These are phyloP conservation scores for Ogataea hybrid DNA, from an alignment of 1,139 yeast genomes.

Conservation along the genomic window DNA sequence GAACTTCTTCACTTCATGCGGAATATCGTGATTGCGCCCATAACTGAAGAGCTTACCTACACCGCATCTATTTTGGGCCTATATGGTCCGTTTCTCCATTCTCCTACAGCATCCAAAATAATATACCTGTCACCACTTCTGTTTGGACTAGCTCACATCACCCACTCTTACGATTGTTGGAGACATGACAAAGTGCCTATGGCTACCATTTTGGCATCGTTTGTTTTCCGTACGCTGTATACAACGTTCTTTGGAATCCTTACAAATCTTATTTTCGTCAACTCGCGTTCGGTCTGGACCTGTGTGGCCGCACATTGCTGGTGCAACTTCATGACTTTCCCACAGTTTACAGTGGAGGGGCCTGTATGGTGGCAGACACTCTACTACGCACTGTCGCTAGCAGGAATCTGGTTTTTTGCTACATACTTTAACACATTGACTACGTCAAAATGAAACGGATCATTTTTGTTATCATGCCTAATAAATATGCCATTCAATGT, in stretches of 20 bases:
- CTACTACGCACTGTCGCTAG: conserved; percentile 43
- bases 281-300: conserved; percentile 59
- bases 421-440: conserved; percentile 13
- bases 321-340: conserved; percentile 83
- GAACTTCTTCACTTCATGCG: conserved; percentile 52
- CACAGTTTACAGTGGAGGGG: conserved; percentile 38
- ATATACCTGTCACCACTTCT: conserved; percentile 58
- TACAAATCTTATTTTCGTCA: conserved; percentile 58
- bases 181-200: conserved; percentile 31
- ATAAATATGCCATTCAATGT: conserved; percentile 1
- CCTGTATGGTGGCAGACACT: conserved; percentile 19
- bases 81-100: conserved; percentile 32
- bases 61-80: conserved; percentile 58
- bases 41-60: conserved; percentile 84
- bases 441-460: not conserved
- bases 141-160: conserved; percentile 91
- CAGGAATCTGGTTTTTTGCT: conserved; percentile 45
- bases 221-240: conserved; percentile 61
- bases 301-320: conserved; percentile 63
- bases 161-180: conserved; percentile 68
- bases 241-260: conserved; percentile 81
- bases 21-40: conserved; percentile 74
- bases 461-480: conserved; percentile 1
- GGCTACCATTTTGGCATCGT: conserved; percentile 34
- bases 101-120: conserved; percentile 17